Base-by-base conservation (phyloP, 805 yeast genomes). In the Dipodascopsis uninucleata region DNA sequence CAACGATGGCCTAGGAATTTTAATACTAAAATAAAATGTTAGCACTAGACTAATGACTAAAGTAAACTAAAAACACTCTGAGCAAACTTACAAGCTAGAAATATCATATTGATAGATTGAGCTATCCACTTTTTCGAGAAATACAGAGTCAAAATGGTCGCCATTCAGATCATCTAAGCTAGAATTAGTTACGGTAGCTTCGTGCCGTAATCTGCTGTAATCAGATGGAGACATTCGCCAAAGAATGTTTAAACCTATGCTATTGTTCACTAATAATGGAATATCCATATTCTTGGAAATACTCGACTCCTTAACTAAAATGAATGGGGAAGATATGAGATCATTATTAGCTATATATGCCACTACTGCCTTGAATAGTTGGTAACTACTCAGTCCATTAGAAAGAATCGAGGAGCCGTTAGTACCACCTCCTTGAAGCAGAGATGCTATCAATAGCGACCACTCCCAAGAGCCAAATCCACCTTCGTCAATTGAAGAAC, bases 381-480 rank as follows among this genome's bases (percentile, higher is more conserved):
- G 98, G 62, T 88, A 93, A 18, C 94, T 82, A 2, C 96, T 87
- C 63, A 84, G 90, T 0, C 97, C 98, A 56, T 81, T 82, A 29
- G 88, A 64, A 43, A 93, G 70, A 20, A 87, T 81, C 28, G 31
- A 28, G 58, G 81, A 82, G 10, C 94, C 93, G 54, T 71, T 73
- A 5, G 69, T 64, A 56, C 94, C 94, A 5, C 70, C 69, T 57
- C 96, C 96, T 50, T 81, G 79, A 33, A 93, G 69, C 42, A 93
- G 67, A 1, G 88, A 83, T 32, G 95, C 81, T 80, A 87, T 78
- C 39, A 90, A 64, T 29, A 82, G 68, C 24, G 88, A 81, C 63
- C 88, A 88, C 67, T 93, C 97, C 62, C 87, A 87, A 57, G 82
- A 85, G 9, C 97, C 97, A 64, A 93, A 90, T 0, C 97, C 97